Conservation (phyloP, 768 basidiomycete species). For the Russula griseocarnosa region DNA sequence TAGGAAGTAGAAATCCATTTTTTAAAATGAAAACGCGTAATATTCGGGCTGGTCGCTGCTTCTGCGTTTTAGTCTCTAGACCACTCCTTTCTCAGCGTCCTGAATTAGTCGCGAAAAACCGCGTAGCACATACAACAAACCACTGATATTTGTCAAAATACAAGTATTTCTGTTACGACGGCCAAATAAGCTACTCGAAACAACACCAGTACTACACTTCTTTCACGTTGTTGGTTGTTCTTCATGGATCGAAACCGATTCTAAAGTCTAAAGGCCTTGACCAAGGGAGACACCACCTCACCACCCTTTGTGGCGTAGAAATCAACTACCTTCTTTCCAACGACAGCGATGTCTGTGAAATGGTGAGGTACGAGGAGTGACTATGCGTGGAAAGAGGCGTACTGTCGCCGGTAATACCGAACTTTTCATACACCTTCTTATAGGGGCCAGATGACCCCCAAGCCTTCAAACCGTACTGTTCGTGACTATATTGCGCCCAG, state of each 20-base stretch:
- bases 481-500: conserved; percentile 89
- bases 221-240: neutral
- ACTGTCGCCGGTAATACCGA: conserved; percentile 77
- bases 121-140: neutral
- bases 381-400: conserved; percentile 33
- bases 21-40: neutral
- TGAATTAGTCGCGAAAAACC: neutral
- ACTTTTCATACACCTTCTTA: conserved; percentile 86
- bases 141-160: neutral
- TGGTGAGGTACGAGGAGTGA: neutral
- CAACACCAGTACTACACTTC: neutral
- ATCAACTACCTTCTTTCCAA: conserved; percentile 80
- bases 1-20: conserved; percentile 41
- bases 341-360: conserved; percentile 61
- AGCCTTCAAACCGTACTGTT: conserved; percentile 69
- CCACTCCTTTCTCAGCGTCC: neutral
- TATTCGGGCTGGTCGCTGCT: neutral
- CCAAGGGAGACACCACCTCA: conserved; percentile 66
- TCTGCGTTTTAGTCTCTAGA: neutral
- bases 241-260: neutral
- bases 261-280: conserved; percentile 55
- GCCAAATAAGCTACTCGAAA: conserved; percentile 1
- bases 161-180: conserved; percentile 3
- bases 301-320: conserved; percentile 83
- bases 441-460: conserved; percentile 93